Evolutionary conservation across 108 stramenopile species (phyloP), one percentile per base, ranked within the genome.

Genomic region (Nitzschia putrida): DNA sequence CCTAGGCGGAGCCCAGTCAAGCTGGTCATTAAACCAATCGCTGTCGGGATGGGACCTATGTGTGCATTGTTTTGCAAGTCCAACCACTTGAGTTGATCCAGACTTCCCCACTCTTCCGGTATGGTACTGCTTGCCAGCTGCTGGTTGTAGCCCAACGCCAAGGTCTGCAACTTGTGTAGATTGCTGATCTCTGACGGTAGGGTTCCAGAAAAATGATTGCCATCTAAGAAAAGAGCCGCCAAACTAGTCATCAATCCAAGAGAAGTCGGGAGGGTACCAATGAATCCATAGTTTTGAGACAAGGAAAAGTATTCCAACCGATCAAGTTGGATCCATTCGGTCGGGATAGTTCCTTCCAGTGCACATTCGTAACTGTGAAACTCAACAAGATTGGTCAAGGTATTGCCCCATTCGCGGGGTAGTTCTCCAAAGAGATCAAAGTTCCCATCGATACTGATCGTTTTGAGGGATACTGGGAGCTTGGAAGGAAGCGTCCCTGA

Each of bases 341-440:
- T 40, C 11, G 85, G 87, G 42, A 88, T 82, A 9, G 76, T 63
- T 21, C 87, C 84, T 29, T 64, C 50, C 9, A 88, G 51, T 69
- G 18, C 6, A 45, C 40, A 56, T 41, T 23, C 59, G 25, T 72
- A 56, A 8, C 45, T 10, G 34, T 71, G 40, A 11, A 34, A 38
- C 25, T 59, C 44, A 2, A 7, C 23, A 57, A 86, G 56, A 18
- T 81, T 58, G 11, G 44, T 45, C 50, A 81, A 43, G 78, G 84
- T 49, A 85, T 57, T 12, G 54, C 70, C 9, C 84, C 84, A 13
- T 34, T n/a, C 13, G 55, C 21, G 18, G 25, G 13, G 34, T 66
- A 64, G 71, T 63, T 53, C 45, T 37, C 61, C 8, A 60, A 29
- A 34, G 4, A 58, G 53, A 20, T 55, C 53, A 12, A 67, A 7